Conservation (phyloP, 1,284 basidiomycete genomes). For the Sporisorium exsertum region DNA sequence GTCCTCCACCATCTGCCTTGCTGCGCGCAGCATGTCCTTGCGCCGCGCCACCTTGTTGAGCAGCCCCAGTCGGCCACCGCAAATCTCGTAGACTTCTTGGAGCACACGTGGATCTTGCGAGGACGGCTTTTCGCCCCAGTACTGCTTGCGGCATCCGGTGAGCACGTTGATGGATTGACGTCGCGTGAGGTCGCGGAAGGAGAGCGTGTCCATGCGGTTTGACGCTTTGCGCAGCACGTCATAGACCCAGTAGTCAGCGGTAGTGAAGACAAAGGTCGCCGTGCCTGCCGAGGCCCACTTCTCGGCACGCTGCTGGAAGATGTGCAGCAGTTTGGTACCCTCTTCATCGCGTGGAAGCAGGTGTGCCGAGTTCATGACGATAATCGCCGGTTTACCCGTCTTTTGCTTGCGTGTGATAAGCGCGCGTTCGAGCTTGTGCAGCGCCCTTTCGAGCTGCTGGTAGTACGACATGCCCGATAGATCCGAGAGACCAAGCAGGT, state of each 20-base stretch:
- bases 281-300: constrained; percentile 63
- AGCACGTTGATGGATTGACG: constrained; percentile 59
- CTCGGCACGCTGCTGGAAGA: constrained; percentile 66
- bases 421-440: constrained; percentile 65
- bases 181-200: constrained; percentile 58
- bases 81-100: constrained; percentile 62
- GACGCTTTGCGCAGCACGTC: constrained; percentile 59
- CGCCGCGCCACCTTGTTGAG: constrained; percentile 61
- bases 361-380: constrained; percentile 65
- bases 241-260: constrained; percentile 63
- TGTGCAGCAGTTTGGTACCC: constrained; percentile 55
- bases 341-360: constrained; percentile 61
- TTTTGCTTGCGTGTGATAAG: constrained; percentile 53
- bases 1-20: constrained; percentile 61
- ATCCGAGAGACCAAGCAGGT: constrained; percentile 62
- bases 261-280: constrained; percentile 60
- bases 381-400: constrained; percentile 60
- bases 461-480: constrained; percentile 59
- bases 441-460: constrained; percentile 58
- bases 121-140: constrained; percentile 56
- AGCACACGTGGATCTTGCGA: constrained; percentile 42
- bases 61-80: constrained; percentile 57
- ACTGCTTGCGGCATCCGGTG: constrained; percentile 56
- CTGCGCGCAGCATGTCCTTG: constrained; percentile 55
- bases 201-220: constrained; percentile 65